A percentile compares a stretch with the other conserved stretches of the same genome.
phyloP scores from a whole-genome alignment of 2,329 filamentous ascomycete genomes.

The Exophiala viscosa region DNA sequence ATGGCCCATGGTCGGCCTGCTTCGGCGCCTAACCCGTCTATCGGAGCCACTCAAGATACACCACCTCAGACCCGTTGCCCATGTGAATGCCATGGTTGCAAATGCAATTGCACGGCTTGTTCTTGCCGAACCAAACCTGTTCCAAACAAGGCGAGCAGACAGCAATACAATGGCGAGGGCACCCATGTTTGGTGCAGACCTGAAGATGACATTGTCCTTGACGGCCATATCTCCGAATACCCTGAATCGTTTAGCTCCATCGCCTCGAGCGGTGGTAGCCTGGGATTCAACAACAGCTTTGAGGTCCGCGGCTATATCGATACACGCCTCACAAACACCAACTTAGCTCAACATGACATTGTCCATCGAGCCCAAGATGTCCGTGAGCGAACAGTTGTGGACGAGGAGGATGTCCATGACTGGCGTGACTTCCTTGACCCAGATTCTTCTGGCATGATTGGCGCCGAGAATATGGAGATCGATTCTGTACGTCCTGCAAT shows the following conservation, averaged over 20 bases:
- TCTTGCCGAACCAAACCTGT: constrained; percentile 4
- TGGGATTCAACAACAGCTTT: constrained; percentile 13
- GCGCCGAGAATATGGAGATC: constrained; percentile 3
- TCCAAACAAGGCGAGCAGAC: constrained; percentile 8
- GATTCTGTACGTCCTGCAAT: constrained; percentile 3
- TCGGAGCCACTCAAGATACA: background rate
- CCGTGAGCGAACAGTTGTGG: background rate
- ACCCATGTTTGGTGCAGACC: constrained; percentile 5
- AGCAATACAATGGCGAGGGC: constrained; percentile 3
- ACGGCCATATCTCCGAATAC: background rate
- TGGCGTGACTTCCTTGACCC: background rate
- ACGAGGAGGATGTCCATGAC: constrained; percentile 4
- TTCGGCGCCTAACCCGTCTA: constrained; percentile 2
- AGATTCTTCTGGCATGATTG: constrained; percentile 16
- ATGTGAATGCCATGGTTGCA: constrained; percentile 7
- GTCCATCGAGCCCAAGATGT: background rate
- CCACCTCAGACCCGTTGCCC: constrained; percentile 1
- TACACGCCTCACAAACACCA: background rate
- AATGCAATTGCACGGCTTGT: constrained; percentile 13
- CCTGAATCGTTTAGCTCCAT: constrained; percentile 7
- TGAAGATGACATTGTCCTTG: background rate
- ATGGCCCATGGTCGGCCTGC: background rate
- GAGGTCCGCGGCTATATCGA: constrained; percentile 5
- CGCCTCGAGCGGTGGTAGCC: constrained; percentile 1
- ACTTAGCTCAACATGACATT: background rate